Conservation (phyloP, 2,329 filamentous ascomycete species). For the Aspergillus sp. region DNA sequence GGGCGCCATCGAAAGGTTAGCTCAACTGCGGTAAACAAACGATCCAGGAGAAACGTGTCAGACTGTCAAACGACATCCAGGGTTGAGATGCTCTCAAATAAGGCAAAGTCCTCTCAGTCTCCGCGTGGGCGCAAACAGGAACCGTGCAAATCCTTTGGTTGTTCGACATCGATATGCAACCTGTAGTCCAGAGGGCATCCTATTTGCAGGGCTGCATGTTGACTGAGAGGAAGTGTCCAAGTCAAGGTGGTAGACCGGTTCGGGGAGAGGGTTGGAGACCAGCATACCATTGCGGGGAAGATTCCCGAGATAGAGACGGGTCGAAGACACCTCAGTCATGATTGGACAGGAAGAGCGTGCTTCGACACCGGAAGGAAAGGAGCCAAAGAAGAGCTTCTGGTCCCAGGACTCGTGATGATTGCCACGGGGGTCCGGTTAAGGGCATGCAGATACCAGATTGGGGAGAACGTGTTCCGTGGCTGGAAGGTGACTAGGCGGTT, state of each 20-base stretch:
- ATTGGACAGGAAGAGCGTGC: no score
- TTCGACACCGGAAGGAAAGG: background rate
- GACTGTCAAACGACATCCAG: constrained; percentile 12
- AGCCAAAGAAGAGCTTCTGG: constrained; percentile 4
- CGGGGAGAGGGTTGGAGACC: constrained; percentile 21
- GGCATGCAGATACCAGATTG: background rate
- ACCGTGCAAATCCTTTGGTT: constrained; percentile 2
- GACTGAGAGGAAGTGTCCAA: constrained; percentile 11
- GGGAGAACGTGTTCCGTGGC: background rate
- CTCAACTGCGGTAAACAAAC: constrained; percentile 21
- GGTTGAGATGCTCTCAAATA: constrained; percentile 1
- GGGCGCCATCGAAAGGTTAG: constrained; percentile 25
- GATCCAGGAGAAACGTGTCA: constrained; percentile 14
- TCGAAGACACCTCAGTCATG: constrained; percentile 85
- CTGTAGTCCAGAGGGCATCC: constrained; percentile 9
- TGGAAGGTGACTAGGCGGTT: no score
- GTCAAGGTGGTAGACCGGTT: constrained; percentile 12
- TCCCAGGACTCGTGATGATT: background rate
- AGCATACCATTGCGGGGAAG: constrained; percentile 86
- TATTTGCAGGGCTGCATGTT: constrained; percentile 5
- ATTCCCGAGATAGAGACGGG: constrained; percentile 94
- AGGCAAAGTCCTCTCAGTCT: constrained; percentile 3
- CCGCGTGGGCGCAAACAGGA: constrained; percentile 2
- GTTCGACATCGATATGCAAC: constrained; percentile 6
- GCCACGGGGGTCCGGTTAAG: background rate